Evolutionary conservation across 2,329 filamentous ascomycete species (phyloP).

Genomic region (Cladosporium phlei): DNA sequence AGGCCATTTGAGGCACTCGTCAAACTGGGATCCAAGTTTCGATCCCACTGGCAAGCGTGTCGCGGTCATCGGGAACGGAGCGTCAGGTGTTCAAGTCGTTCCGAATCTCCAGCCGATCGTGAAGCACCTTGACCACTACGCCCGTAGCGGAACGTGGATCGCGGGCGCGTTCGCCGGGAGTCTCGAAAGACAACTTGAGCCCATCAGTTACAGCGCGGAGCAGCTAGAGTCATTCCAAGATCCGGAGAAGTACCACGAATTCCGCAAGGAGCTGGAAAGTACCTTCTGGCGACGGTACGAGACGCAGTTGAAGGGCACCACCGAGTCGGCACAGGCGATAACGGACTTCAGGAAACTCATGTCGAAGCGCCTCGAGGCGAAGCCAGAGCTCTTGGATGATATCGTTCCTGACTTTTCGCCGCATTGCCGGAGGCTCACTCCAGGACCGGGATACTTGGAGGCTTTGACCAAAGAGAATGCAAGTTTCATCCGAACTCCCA

Average conservation of each 20-base stretch:
- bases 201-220: conserved; percentile 52
- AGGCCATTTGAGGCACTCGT: conserved; percentile 33
- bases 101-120: conserved; percentile 47
- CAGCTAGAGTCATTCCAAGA: conserved; percentile 56
- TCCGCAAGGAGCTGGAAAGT: conserved; percentile 40
- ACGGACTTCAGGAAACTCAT: conserved; percentile 38
- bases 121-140: conserved; percentile 58
- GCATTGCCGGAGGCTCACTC: conserved; percentile 43
- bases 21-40: conserved; percentile 32
- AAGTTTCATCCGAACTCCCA: conserved; percentile 38
- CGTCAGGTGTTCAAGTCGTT: conserved; percentile 33
- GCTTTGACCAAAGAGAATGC: conserved; percentile 40
- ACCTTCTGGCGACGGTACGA: conserved; percentile 56
- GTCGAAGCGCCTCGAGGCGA: conserved; percentile 32
- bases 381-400: conserved; percentile 36
- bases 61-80: conserved; percentile 36
- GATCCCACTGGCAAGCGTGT: conserved; percentile 31
- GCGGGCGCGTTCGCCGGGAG: conserved; percentile 56
- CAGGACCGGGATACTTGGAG: conserved; percentile 41
- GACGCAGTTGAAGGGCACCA: conserved; percentile 35
- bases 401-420: conserved; percentile 41
- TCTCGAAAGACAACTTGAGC: conserved; percentile 47
- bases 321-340: conserved; percentile 31
- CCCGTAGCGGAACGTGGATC: conserved; percentile 63
- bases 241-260: conserved; percentile 54